Conservation (phyloP, 2,329 filamentous ascomycete genomes). For the Fusarium guadeloupense region DNA sequence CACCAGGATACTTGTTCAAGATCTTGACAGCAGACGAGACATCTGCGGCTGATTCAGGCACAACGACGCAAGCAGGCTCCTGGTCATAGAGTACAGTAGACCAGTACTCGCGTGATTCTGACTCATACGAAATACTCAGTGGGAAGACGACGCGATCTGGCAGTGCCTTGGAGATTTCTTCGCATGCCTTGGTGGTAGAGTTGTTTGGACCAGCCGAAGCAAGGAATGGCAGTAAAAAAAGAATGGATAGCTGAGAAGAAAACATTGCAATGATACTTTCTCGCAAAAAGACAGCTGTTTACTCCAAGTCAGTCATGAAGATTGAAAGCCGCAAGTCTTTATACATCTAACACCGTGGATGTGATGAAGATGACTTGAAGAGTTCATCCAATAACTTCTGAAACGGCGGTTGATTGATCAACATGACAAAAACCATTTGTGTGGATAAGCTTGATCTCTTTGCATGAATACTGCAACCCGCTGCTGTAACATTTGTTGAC, state of each 20-base stretch:
- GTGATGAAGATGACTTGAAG: too few relatives aligned
- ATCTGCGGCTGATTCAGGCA: background rate
- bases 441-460: too few relatives aligned
- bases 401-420: too few relatives aligned
- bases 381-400: too few relatives aligned
- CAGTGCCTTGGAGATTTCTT: conserved; percentile 8
- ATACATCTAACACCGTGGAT: too few relatives aligned
- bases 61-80: conserved; percentile 15
- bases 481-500: too few relatives aligned
- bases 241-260: background rate
- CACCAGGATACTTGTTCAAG: conserved; percentile 18
- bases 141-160: background rate
- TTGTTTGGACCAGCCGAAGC: background rate
- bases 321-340: too few relatives aligned
- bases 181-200: background rate
- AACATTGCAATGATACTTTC: too few relatives aligned
- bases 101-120: background rate
- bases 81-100: conserved; percentile 1
- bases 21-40: conserved; percentile 12
- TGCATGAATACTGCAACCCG: too few relatives aligned
- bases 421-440: too few relatives aligned
- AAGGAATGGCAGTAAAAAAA: background rate
- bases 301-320: too few relatives aligned
- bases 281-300: too few relatives aligned
- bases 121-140: background rate